A percentile compares a stretch with the other conserved stretches of the same genome.
Evolutionary conservation across 169 alveolate species (phyloP).

Genomic region (Eimeria nieschulzi): DNA sequence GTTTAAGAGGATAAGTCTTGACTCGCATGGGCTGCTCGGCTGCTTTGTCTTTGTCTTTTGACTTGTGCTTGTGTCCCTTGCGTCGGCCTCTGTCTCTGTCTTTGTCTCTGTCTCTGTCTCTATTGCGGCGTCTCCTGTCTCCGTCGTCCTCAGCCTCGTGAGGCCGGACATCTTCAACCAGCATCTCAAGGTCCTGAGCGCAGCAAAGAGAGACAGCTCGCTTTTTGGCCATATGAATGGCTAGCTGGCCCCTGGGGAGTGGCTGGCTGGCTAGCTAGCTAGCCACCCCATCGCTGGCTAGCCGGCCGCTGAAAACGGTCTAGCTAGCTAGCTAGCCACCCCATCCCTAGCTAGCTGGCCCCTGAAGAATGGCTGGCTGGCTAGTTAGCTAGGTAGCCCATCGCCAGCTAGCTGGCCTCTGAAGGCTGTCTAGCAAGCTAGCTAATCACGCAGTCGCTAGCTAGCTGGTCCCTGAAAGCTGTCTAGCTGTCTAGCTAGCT

Average conservation of each 20-base stretch:
- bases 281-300: no score
- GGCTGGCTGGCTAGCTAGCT: no score
- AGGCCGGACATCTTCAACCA: slow-evolving; percentile 14
- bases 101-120: not conserved
- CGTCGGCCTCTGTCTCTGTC: slow-evolving; percentile 1
- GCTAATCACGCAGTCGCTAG: not conserved
- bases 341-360: no score
- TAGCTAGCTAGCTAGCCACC: no score
- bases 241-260: no score
- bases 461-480: not conserved
- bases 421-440: not conserved
- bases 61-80: not conserved
- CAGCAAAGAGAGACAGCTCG: not conserved
- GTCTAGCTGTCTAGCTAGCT: not conserved
- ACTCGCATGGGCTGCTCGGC: not conserved
- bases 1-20: slow-evolving; percentile 20
- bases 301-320: no score
- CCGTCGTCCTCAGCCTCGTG: not conserved
- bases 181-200: slow-evolving; percentile 17
- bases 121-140: not conserved
- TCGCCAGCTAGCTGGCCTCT: not conserved
- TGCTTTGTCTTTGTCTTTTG: not conserved
- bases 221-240: no score
- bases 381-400: no score
- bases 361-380: no score